Evolutionary conservation across 2,329 filamentous ascomycete species (phyloP).

Genomic region (Gliomastix tumulicola): DNA sequence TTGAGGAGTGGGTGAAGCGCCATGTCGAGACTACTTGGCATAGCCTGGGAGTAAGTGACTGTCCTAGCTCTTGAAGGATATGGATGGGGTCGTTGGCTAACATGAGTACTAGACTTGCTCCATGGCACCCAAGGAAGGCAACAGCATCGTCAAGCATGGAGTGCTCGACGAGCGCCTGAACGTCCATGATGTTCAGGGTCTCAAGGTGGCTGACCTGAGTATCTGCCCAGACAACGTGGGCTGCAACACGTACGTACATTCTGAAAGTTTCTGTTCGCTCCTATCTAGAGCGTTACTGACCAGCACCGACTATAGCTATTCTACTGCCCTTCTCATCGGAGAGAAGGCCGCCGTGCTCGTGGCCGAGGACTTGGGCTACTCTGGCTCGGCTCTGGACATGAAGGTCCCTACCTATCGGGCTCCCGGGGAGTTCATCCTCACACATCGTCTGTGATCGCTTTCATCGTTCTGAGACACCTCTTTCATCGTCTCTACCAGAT

Average conservation of each 20-base stretch:
- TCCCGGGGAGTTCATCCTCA: slow-evolving; percentile 36
- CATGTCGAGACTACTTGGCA: slow-evolving; percentile 76
- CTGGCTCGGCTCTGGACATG: slow-evolving; percentile 68
- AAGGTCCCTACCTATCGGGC: slow-evolving; percentile 60
- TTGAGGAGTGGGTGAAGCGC: slow-evolving; percentile 64
- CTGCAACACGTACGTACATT: slow-evolving; percentile 49
- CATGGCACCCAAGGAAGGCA: slow-evolving; percentile 70
- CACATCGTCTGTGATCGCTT: slow-evolving; percentile 28
- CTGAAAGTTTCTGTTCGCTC: not conserved
- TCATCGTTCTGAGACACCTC: no score
- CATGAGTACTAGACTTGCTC: slow-evolving; percentile 54
- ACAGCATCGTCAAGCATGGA: slow-evolving; percentile 74
- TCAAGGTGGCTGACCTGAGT: slow-evolving; percentile 70
- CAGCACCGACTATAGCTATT: slow-evolving; percentile 37
- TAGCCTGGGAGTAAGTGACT: slow-evolving; percentile 37
- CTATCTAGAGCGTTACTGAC: slow-evolving; percentile 11
- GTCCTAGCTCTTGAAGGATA: not conserved
- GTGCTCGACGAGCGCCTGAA: slow-evolving; percentile 73
- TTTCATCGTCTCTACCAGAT: not conserved
- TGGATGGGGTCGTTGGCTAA: not conserved
- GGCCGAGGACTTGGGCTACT: slow-evolving; percentile 69
- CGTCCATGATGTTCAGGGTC: slow-evolving; percentile 67
- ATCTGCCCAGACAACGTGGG: slow-evolving; percentile 77
- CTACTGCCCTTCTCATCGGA: slow-evolving; percentile 66
- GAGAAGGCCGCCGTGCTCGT: slow-evolving; percentile 67